phyloP scores from a whole-genome alignment of 2,329 filamentous ascomycete genomes.

The Colletotrichum cordylinicola region DNA sequence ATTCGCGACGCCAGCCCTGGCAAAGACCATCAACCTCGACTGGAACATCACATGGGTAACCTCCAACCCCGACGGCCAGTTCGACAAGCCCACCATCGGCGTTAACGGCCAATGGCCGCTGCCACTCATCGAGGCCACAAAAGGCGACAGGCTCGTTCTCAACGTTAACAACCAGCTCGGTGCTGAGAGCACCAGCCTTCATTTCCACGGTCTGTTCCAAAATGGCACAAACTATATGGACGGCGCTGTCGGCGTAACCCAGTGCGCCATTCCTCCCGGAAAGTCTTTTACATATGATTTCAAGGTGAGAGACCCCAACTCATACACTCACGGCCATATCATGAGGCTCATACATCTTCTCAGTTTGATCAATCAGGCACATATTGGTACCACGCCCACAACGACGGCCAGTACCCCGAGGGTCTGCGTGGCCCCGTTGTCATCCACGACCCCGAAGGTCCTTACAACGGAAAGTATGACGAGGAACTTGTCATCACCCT shows the following conservation, averaged over 20 bases:
- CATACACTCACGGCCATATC: background rate
- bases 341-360: background rate
- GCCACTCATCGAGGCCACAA: constrained; percentile 60
- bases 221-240: constrained; percentile 66
- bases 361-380: constrained; percentile 34
- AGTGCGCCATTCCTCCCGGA: constrained; percentile 61
- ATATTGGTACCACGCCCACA: constrained; percentile 63
- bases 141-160: constrained; percentile 57
- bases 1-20: background rate
- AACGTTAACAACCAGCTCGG: constrained; percentile 55
- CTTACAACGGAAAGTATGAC: constrained; percentile 53
- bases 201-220: constrained; percentile 69
- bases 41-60: constrained; percentile 68
- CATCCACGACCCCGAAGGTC: constrained; percentile 56
- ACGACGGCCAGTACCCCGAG: constrained; percentile 60
- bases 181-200: constrained; percentile 57
- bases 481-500: constrained; percentile 62
- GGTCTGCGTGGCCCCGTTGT: constrained; percentile 62
- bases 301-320: constrained; percentile 39
- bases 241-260: constrained; percentile 60
- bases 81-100: constrained; percentile 63
- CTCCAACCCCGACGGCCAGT: constrained; percentile 64
- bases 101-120: constrained; percentile 72
- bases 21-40: constrained; percentile 54
- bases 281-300: constrained; percentile 63